Conservation (phyloP, 163 green algal species). For the Trebouxia gelatinosa region DNA sequence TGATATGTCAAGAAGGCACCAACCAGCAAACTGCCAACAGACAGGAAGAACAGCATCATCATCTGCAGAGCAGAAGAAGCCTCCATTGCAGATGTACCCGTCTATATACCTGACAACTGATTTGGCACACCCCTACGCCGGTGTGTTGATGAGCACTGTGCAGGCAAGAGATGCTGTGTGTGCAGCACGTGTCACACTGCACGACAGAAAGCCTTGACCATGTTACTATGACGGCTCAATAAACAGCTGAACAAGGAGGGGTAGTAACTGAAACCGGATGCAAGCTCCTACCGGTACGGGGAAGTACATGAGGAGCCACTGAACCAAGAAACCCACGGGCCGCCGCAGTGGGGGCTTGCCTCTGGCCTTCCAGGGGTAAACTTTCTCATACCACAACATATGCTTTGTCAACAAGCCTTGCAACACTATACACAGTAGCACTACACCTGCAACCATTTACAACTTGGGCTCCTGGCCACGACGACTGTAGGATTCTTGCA, state of each 20-base stretch:
- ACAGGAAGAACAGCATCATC: slow-evolving; percentile 39
- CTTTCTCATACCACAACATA: slow-evolving; percentile 3
- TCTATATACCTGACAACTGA: background rate
- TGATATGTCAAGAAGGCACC: slow-evolving; percentile 47
- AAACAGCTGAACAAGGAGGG: background rate
- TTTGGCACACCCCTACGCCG: background rate
- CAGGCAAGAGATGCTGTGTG: background rate
- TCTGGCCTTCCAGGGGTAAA: background rate
- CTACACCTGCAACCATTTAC: slow-evolving; percentile 10
- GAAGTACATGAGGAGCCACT: slow-evolving; percentile 21
- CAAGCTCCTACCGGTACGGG: background rate
- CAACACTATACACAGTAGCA: slow-evolving; percentile 5
- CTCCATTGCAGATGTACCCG: background rate
- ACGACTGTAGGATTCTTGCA: no score
- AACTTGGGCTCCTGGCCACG: background rate
- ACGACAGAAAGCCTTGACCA: background rate
- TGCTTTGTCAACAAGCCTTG: background rate
- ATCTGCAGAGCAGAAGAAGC: slow-evolving; percentile 34
- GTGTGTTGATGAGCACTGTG: background rate
- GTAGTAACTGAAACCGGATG: background rate
- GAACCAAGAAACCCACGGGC: background rate
- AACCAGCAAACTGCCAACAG: slow-evolving; percentile 33
- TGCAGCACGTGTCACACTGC: background rate
- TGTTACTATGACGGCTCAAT: background rate
- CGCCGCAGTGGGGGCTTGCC: background rate